Evolutionary conservation across 2,329 filamentous ascomycete species (phyloP).

Genomic region (Anthostomella pinea): DNA sequence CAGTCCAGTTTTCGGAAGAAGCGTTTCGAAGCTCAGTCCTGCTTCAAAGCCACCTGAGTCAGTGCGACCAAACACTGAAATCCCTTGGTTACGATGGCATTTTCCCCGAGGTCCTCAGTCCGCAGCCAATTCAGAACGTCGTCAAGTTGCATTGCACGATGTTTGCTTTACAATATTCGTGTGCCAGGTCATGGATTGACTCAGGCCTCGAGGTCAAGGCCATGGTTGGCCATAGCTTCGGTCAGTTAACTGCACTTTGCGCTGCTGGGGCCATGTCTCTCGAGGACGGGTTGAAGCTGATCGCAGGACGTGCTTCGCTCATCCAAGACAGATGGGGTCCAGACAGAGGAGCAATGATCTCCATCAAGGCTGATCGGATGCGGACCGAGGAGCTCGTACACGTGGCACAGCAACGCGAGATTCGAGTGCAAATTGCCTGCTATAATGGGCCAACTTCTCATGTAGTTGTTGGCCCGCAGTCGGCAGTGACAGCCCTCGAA

Average conservation of each 20-base stretch:
- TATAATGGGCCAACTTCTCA: constrained; percentile 10
- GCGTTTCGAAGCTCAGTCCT: constrained; percentile 13
- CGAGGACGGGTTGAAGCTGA: constrained; percentile 28
- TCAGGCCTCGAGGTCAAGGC: constrained; percentile 26
- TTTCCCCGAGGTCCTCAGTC: constrained; percentile 29
- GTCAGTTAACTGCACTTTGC: constrained; percentile 39
- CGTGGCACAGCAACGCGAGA: neutral
- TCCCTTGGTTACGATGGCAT: constrained; percentile 21
- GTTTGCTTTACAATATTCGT: constrained; percentile 38
- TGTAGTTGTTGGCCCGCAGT: constrained; percentile 8
- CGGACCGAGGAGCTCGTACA: constrained; percentile 2
- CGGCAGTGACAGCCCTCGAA: constrained; percentile 2
- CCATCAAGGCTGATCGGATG: constrained; percentile 3
- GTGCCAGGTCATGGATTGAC: constrained; percentile 34
- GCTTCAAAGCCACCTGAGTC: constrained; percentile 23
- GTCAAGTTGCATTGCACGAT: constrained; percentile 36
- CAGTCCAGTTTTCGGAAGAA: too few species aligned
- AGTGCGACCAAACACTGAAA: constrained; percentile 8
- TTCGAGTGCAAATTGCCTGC: constrained; percentile 12
- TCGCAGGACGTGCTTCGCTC: constrained; percentile 27
- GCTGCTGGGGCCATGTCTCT: constrained; percentile 32
- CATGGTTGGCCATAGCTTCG: constrained; percentile 40
- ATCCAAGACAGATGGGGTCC: constrained; percentile 15
- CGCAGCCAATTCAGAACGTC: constrained; percentile 17
- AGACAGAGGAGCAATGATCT: constrained; percentile 9